Conservation (phyloP, 345 rosid genomes). For the Gossypium australe region DNA sequence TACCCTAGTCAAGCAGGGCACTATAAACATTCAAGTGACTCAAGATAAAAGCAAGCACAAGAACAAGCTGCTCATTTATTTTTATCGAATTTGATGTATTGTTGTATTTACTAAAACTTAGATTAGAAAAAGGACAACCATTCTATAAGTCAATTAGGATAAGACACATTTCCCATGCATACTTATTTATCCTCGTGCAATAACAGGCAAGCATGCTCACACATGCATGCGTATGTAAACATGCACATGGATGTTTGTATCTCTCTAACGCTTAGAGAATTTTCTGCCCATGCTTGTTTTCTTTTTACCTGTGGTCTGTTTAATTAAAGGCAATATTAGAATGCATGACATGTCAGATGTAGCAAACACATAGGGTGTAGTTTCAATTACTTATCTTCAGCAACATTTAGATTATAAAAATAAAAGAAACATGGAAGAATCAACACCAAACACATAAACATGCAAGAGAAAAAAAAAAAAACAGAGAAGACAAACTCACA, state of each 20-base stretch:
- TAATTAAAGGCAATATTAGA: not conserved
- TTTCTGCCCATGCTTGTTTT: not conserved
- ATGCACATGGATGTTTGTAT: not conserved
- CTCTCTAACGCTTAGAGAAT: not conserved
- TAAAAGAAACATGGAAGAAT: conserved; percentile 7
- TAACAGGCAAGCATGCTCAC: not conserved
- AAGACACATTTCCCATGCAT: not conserved
- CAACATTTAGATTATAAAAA: not conserved
- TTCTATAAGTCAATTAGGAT: not conserved
- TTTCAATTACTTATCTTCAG: not conserved
- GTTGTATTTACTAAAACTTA: not conserved
- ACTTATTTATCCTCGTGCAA: not conserved
- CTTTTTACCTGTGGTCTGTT: not conserved
- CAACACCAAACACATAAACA: conserved; percentile 11
- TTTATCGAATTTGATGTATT: not conserved
- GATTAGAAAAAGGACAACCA: not conserved
- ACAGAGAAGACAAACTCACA: conserved; percentile 39
- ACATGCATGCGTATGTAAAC: too few species aligned
- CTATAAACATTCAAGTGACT: not conserved
- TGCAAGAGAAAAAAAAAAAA: conserved; percentile 10
- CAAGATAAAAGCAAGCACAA: not conserved
- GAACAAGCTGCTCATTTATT: not conserved
- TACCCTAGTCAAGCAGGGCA: not conserved
- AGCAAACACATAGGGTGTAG: not conserved
- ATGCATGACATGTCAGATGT: conserved; percentile 1